phyloP scores from a whole-genome alignment of 129 eudicot species.

The Helianthus tuberosus region DNA sequence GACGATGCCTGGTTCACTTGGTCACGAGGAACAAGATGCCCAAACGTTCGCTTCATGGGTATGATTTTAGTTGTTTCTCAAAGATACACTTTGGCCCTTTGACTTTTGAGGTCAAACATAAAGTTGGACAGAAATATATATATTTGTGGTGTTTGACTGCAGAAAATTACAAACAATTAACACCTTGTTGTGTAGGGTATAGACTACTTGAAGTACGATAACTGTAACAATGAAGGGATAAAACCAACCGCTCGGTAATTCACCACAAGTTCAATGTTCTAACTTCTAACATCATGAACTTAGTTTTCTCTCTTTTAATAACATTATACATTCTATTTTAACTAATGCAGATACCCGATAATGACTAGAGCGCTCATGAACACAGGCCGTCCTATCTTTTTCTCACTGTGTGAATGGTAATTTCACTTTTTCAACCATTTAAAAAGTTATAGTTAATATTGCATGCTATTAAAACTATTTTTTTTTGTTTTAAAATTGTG shows the following conservation, averaged over 20 bases:
- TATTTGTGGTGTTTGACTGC: not conserved
- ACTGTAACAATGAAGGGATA: constrained; percentile 66
- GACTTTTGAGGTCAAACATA: constrained; percentile 26
- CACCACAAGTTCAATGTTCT: constrained; percentile 1
- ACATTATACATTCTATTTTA: not conserved
- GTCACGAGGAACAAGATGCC: constrained; percentile 85
- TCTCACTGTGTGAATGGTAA: constrained; percentile 91
- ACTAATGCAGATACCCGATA: constrained; percentile 68
- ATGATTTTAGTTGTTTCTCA: constrained; percentile 23
- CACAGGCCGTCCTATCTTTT: constrained; percentile 78
- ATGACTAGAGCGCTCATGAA: constrained; percentile 90
- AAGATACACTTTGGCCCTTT: not conserved
- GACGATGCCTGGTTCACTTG: constrained; percentile 96
- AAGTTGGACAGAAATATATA: not conserved
- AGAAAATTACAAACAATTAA: not conserved
- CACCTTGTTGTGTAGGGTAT: constrained; percentile 58
- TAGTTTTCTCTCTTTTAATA: constrained; percentile 8
- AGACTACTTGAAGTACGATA: constrained; percentile 91
- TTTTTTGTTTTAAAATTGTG: not conserved
- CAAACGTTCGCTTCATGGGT: constrained; percentile 91
- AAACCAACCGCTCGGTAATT: constrained; percentile 77
- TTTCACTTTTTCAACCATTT: constrained; percentile 4
- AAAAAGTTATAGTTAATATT: not conserved
- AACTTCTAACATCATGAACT: not conserved
- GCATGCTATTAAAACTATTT: not conserved